Percentiles rank a stretch among this genome's conserved stretches.
These are phyloP conservation scores for Aureobasidium sp. DNA, from an alignment of 2,329 filamentous ascomycete genomes.

Conservation along the genomic window DNA sequence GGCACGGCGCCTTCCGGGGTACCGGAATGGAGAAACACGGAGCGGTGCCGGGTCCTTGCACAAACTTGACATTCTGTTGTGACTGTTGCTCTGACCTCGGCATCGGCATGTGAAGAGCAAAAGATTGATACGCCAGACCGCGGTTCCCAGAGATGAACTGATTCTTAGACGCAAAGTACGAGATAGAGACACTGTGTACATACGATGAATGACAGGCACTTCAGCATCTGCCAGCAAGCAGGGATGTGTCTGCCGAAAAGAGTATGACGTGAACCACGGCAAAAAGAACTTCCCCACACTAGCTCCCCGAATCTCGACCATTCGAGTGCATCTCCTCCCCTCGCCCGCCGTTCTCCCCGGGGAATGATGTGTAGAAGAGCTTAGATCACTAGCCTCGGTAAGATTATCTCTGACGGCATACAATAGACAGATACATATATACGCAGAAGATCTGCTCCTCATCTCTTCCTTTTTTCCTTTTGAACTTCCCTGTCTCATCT, in stretches of 20 bases:
- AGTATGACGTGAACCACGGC: constrained; percentile 6
- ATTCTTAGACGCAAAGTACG: neutral
- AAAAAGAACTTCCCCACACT: constrained; percentile 7
- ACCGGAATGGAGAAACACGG: neutral
- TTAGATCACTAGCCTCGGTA: constrained; percentile 11
- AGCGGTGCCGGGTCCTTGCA: neutral
- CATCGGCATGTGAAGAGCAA: constrained; percentile 6
- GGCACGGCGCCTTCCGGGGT: constrained; percentile 5
- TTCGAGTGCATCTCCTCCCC: neutral
- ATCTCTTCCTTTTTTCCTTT: neutral
- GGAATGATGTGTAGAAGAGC: neutral
- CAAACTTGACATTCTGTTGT: constrained; percentile 5
- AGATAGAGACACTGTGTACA: neutral
- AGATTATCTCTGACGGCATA: constrained; percentile 8
- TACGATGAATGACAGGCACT: neutral
- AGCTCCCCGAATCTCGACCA: neutral
- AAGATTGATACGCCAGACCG: neutral
- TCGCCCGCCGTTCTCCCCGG: constrained; percentile 10
- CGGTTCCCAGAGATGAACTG: neutral
- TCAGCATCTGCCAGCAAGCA: neutral
- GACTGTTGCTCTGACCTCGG: constrained; percentile 9
- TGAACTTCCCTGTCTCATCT: neutral
- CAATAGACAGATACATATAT: constrained; percentile 8
- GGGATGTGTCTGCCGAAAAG: neutral
- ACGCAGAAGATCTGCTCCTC: constrained; percentile 4